Evolutionary conservation across 2,329 filamentous ascomycete species (phyloP).

Genomic region (Penicillium fuscoglaucum): DNA sequence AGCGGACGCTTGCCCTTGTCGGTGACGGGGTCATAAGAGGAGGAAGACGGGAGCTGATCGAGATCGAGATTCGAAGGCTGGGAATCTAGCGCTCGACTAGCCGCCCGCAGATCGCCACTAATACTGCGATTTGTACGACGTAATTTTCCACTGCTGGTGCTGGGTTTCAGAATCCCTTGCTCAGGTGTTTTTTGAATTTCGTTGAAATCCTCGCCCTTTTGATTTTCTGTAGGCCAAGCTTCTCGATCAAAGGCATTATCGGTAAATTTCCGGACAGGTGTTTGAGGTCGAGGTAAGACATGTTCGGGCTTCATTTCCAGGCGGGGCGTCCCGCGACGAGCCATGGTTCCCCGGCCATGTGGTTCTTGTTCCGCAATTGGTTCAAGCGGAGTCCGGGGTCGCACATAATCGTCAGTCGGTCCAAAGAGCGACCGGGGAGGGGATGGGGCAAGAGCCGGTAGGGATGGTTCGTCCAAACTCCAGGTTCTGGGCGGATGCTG

Average conservation of each 20-base stretch:
- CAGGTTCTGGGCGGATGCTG: slow-evolving; percentile 29
- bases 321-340: slow-evolving; percentile 32
- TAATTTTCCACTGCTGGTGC: slow-evolving; percentile 59
- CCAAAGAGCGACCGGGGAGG: slow-evolving; percentile 39
- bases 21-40: slow-evolving; percentile 70
- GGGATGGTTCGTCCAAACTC: slow-evolving; percentile 31
- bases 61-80: slow-evolving; percentile 39
- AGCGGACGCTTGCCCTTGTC: slow-evolving; percentile 84
- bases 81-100: slow-evolving; percentile 54
- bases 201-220: slow-evolving; percentile 1
- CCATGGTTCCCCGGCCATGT: slow-evolving; percentile 42
- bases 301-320: slow-evolving; percentile 46
- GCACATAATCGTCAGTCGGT: slow-evolving; percentile 34
- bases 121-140: slow-evolving; percentile 66
- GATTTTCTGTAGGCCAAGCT: slow-evolving; percentile 33
- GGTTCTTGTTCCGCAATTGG: slow-evolving; percentile 55
- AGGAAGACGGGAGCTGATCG: slow-evolving; percentile 49
- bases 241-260: slow-evolving; percentile 36
- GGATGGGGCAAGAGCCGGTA: slow-evolving; percentile 22
- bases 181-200: slow-evolving; percentile 39
- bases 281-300: slow-evolving; percentile 34
- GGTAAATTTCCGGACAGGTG: slow-evolving; percentile 35
- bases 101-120: slow-evolving; percentile 75
- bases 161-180: slow-evolving; percentile 34
- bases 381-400: slow-evolving; percentile 48